A percentile compares a stretch with the other conserved stretches of the same genome.
Evolutionary conservation across 108 stramenopile species (phyloP).

Genomic region (Mayamaea pseudoterrestris): DNA sequence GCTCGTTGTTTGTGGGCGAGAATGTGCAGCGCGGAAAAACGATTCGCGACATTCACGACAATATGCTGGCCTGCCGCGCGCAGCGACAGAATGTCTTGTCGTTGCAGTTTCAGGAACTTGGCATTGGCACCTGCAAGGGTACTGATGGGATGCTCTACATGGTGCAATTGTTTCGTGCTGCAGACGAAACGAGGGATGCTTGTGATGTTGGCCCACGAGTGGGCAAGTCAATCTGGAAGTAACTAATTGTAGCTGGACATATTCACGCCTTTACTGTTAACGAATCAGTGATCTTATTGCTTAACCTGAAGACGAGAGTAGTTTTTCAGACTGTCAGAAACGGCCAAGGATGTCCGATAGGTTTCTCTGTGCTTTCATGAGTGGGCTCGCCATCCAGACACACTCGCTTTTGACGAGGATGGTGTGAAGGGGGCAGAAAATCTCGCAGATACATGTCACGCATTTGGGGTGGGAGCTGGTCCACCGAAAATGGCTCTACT

Average conservation of each 20-base stretch:
- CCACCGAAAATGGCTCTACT: slow-evolving; percentile 15
- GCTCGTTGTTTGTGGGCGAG: neutral
- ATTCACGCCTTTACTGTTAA: too few relatives aligned
- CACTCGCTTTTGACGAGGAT: neutral
- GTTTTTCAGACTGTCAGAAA: too few relatives aligned
- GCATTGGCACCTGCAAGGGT: slow-evolving; percentile 27
- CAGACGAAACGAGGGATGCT: slow-evolving; percentile 3
- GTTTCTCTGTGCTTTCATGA: too few relatives aligned
- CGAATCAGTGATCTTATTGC: too few relatives aligned
- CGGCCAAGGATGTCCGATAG: too few relatives aligned
- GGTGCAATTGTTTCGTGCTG: slow-evolving; percentile 25
- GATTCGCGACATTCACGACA: slow-evolving; percentile 13
- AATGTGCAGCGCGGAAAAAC: slow-evolving; percentile 21
- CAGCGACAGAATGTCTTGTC: slow-evolving; percentile 30
- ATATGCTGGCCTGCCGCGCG: slow-evolving; percentile 16
- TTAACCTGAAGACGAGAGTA: too few relatives aligned
- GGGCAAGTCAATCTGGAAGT: too few relatives aligned
- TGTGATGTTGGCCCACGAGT: too few relatives aligned
- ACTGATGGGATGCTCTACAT: slow-evolving; percentile 19
- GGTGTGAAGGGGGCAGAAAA: slow-evolving; percentile 25
- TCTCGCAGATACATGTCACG: slow-evolving; percentile 34
- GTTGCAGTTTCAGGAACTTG: slow-evolving; percentile 18
- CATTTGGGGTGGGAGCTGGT: slow-evolving; percentile 18
- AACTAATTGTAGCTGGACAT: too few relatives aligned
- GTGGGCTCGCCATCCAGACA: too few relatives aligned